phyloP scores from a whole-genome alignment of 2,329 filamentous ascomycete species.

The Cadophora gregata region DNA sequence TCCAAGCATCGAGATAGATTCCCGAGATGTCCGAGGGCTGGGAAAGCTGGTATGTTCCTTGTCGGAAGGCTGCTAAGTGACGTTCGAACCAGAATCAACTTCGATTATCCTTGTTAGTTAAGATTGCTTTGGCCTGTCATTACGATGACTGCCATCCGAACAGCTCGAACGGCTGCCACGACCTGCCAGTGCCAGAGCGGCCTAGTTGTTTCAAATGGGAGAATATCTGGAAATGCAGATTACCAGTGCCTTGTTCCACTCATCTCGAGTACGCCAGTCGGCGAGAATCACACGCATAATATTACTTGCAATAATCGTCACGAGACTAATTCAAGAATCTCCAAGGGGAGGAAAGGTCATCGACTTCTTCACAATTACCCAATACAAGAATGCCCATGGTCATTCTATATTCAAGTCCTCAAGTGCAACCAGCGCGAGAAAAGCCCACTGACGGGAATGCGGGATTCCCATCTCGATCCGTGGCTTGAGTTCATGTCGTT shows the following conservation, averaged over 20 bases:
- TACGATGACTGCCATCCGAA: slow-evolving; percentile 7
- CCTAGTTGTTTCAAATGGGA: not conserved
- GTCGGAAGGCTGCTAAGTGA: not conserved
- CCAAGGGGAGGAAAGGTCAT: not conserved
- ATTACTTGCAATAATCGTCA: not conserved
- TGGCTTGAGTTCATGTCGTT: not conserved
- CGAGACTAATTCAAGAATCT: not conserved
- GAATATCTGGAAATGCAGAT: not conserved
- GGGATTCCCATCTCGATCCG: not conserved
- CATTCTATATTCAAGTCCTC: not conserved
- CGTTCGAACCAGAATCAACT: not conserved
- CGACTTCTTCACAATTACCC: not conserved
- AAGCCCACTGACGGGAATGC: not conserved
- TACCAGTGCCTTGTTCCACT: not conserved
- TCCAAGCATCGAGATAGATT: slow-evolving; percentile 9
- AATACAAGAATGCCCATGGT: not conserved
- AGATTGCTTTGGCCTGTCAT: slow-evolving; percentile 6
- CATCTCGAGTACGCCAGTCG: too few relatives aligned
- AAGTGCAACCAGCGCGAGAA: not conserved
- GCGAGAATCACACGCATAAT: not conserved
- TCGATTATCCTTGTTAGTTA: slow-evolving; percentile 10
- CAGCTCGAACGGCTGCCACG: not conserved
- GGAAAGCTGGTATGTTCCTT: slow-evolving; percentile 7
- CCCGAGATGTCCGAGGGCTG: slow-evolving; percentile 10
- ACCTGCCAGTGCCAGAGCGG: not conserved